A percentile compares a stretch with the other conserved stretches of the same genome.
phyloP scores from a whole-genome alignment of 1,284 basidiomycete genomes.

The Microstroma glucosiphilum region DNA sequence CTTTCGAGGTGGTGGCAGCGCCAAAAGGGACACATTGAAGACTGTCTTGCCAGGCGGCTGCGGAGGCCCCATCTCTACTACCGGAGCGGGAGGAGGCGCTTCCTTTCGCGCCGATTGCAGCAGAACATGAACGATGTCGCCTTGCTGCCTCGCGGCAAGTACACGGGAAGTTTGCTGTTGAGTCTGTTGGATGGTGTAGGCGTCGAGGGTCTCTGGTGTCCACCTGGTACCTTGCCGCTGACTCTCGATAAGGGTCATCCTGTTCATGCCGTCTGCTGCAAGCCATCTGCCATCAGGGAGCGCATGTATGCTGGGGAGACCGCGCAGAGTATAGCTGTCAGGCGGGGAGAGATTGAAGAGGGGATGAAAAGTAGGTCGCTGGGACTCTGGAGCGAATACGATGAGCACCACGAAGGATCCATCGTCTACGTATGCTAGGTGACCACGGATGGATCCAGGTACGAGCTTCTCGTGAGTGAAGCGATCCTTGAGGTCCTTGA shows the following conservation, averaged over 20 bases:
- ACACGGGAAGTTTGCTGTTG: background rate
- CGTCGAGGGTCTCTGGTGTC: background rate
- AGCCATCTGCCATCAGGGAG: background rate
- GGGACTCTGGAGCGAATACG: background rate
- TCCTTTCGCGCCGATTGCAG: too few relatives aligned
- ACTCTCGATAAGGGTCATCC: background rate
- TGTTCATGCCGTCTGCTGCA: background rate
- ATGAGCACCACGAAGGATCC: background rate
- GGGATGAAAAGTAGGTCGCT: background rate
- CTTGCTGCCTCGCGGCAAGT: too few relatives aligned
- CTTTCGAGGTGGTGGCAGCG: conserved; percentile 7
- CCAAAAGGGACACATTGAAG: conserved; percentile 22
- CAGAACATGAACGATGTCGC: too few relatives aligned
- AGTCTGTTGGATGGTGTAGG: too few relatives aligned
- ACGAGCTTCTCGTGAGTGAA: background rate
- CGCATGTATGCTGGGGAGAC: background rate
- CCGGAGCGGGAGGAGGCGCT: too few relatives aligned
- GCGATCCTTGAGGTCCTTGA: background rate
- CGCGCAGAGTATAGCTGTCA: background rate
- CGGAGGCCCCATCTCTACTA: too few relatives aligned
- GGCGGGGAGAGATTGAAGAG: background rate
- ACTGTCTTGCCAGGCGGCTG: conserved; percentile 6
- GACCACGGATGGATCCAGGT: background rate
- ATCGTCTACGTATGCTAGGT: background rate
- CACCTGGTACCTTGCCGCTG: background rate